Base-by-base conservation (phyloP, 139 green algal genomes). In the Dunaliella primolecta region DNA sequence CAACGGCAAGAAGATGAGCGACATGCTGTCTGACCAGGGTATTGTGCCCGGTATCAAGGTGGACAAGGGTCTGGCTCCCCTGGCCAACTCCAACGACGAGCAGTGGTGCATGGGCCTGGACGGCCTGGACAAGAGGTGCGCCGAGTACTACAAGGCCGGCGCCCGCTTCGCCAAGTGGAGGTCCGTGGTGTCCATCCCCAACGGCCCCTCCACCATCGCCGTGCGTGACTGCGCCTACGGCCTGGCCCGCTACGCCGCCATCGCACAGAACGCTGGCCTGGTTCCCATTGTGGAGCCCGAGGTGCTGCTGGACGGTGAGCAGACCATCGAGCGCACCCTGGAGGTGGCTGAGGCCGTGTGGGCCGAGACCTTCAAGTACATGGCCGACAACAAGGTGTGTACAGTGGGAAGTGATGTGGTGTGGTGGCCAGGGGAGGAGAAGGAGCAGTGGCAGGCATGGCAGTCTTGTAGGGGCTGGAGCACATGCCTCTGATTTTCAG, bases 271-370 rank as follows among this genome's bases (percentile, higher is more conserved):
- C 85, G 89, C 93, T 80, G 96, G 96, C 72, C 94, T 98, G 78
- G 96, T 99, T 64, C 97, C 97, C 88, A 99, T 99, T 83, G 95
- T 99, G 3, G 97, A 99, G 96, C 97, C 97, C 55, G 97, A 99
- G 94, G 96, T 99, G 78, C 94, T 99, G 84, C 93, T 99, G 35
- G 96, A 98, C 84, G 95, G 96, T 78, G 89, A 91, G 27, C 94
- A 97, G 81, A 86, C 89, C 88, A 95, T 96, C 80, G 93, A 99
- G 83, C 94, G 98, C 86, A 98, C 93, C 90, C 87, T 97, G 78
- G 89, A 96, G 92, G 95, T 98, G 1, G 93, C 94, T 74, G 84
- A 96, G 91, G 91, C 86, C 56, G 92, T 95, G 75, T 99, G 97
- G 97, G 95, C 97, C 36, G 93, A 98, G 93, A 98, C 96, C 86